Base-by-base conservation (phyloP, 352 stramenopile species). In the Peronosclerospora sorghi region DNA sequence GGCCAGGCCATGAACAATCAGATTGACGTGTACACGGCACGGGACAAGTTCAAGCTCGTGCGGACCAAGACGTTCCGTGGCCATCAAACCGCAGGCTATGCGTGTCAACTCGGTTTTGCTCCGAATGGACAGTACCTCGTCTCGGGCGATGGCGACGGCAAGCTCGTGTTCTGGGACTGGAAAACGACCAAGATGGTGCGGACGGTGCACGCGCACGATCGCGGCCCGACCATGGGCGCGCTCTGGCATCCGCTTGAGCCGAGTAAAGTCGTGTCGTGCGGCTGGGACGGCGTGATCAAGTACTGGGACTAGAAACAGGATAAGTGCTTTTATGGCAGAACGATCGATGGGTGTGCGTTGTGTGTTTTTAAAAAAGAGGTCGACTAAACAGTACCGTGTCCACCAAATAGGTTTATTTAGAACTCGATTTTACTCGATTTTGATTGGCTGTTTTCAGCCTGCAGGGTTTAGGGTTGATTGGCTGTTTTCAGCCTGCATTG, bases 281-380 rank as follows among this genome's bases (percentile, higher is more conserved):
- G 96, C 21, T 99, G 96, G 96, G 96, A 99, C 68, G 95, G 95
- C 0, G 71, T 97, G 32, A 98, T 99, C 56, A 99, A 99, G 69
- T 89, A 98, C 38, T 99, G 96, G 96, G 86, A 98, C 59, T 99
- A 94, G 43, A 49, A 13, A 13, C 15, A 3, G 13, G 28, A 9
- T 13, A n/a, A n/a, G n/a, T n/a, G n/a, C n/a, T n/a, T n/a, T n/a
- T n/a, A n/a, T n/a, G n/a, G n/a, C n/a, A n/a, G n/a, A n/a, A n/a
- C n/a, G n/a, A n/a, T n/a, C n/a, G n/a, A n/a, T n/a, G n/a, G n/a
- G n/a, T n/a, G n/a, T n/a, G n/a, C n/a, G n/a, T n/a, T n/a, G n/a
- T n/a, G n/a, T n/a, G n/a, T n/a, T n/a, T n/a, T n/a, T n/a, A n/a
- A n/a, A n/a, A n/a, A n/a, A n/a, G n/a, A n/a, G n/a, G n/a, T n/a